A percentile compares a stretch with the other conserved stretches of the same genome.
phyloP scores from a whole-genome alignment of 2,329 filamentous ascomycete species.

The Plenodomus tracheiphilus region DNA sequence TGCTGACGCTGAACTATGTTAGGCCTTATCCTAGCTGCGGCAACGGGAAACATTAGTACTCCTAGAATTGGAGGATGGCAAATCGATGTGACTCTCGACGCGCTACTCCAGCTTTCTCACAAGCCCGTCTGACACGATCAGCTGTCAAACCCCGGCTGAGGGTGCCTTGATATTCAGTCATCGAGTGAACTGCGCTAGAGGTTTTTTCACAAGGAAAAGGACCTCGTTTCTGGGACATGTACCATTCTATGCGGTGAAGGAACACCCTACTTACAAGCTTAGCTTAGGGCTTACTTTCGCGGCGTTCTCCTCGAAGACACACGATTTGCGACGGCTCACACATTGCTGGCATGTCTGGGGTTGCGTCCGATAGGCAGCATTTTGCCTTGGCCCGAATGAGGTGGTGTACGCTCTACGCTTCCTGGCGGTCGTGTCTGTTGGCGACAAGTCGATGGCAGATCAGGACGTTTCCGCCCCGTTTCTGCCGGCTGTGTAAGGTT shows the following conservation, averaged over 20 bases:
- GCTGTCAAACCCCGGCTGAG: background rate
- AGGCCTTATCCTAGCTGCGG: background rate
- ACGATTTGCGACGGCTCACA: conserved; percentile 20
- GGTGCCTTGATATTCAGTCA: background rate
- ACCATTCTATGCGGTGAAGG: background rate
- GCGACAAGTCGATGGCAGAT: conserved; percentile 2
- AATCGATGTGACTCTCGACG: conserved; percentile 26
- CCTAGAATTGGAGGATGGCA: conserved; percentile 9
- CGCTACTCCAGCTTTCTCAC: conserved; percentile 29
- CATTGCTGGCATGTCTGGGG: conserved; percentile 20
- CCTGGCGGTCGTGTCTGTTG: conserved; percentile 6
- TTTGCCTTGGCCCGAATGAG: conserved; percentile 25
- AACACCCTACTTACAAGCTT: conserved; percentile 20
- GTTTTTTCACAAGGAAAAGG: no score
- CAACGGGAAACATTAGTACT: conserved; percentile 4
- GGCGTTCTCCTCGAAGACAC: conserved; percentile 16
- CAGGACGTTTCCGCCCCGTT: background rate
- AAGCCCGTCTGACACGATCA: conserved; percentile 12
- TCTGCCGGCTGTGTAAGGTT: background rate
- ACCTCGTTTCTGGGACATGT: background rate
- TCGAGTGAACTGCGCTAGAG: no score
- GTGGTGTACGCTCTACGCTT: conserved; percentile 25
- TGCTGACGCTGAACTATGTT: background rate
- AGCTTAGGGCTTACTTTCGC: conserved; percentile 15
- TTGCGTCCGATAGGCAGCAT: conserved; percentile 17